Percentiles rank a stretch among this genome's conserved stretches.
Conservation (phyloP, 1,284 basidiomycete genomes). For the Rhodotorula sp. region DNA sequence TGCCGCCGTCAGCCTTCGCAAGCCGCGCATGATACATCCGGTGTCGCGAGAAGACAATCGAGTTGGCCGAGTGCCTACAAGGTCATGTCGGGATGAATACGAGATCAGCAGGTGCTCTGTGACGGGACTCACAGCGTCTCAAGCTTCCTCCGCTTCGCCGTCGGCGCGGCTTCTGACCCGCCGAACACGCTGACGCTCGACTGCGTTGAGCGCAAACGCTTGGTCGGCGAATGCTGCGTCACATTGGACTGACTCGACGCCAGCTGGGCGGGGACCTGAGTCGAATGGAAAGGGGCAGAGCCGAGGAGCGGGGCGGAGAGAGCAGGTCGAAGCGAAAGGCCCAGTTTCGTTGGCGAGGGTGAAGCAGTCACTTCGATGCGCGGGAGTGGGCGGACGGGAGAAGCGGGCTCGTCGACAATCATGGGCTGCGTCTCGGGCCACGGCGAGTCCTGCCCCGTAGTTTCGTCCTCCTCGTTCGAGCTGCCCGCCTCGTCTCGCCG, state of each 20-base stretch:
- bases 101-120: no score
- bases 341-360: background rate
- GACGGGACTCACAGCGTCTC: conserved; percentile 8
- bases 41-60: conserved; percentile 45
- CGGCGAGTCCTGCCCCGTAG: no score
- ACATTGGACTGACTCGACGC: background rate
- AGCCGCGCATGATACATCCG: conserved; percentile 52
- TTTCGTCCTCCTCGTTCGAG: background rate
- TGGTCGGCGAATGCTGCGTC: background rate
- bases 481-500: background rate
- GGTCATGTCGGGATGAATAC: background rate
- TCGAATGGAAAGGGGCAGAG: no score
- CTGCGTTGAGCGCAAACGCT: conserved; percentile 38
- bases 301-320: background rate
- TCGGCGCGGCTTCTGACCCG: conserved; percentile 40
- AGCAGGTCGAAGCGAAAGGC: background rate
- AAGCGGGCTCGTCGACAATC: background rate
- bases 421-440: background rate
- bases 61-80: conserved; percentile 32
- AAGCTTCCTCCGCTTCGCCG: conserved; percentile 18
- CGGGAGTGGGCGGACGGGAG: background rate
- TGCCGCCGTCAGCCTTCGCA: conserved; percentile 18
- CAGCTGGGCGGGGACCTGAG: background rate
- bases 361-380: background rate
- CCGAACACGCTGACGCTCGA: conserved; percentile 51